Base-by-base conservation (phyloP, 768 basidiomycete genomes). In the Gymnopilus junonius region DNA sequence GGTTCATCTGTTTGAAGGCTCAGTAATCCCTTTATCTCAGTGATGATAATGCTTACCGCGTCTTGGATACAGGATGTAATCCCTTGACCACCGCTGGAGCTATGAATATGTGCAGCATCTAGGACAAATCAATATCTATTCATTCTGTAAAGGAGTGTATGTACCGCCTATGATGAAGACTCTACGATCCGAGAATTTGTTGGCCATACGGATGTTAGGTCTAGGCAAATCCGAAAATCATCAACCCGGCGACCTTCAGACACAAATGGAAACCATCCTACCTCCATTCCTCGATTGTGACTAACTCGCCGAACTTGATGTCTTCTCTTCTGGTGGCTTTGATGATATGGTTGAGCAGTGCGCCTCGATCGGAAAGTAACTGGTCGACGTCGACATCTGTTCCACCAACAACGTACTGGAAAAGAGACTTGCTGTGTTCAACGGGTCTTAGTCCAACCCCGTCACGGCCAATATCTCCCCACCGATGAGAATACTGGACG, bases 161-260 rank as follows among this genome's bases (percentile, higher is more conserved):
- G 58, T 58, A 80, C 83, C 83, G 58, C 84, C 84, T 37, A 69
- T 76, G 31, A 84, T 58, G 61, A 84, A 82, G 15, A 77, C 80
- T 12, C 81, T 74, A 1, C 81, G 82, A 11, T 69, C 59, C 8
- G 69, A 58, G 65, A 85, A 81, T 23, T 72, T 73, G 46, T 83
- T 66, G 0, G 74, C 78, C 80, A 82, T 82, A 14, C 84, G 74
- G 3, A 64, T 43, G 37, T 57, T 64, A 10, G 43, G 34, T n/a
- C 63, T 64, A 37, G 15, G 34, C 32, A 55, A 8, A n/a, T 8
- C n/a, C n/a, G n/a, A 8, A 15, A 23, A 20, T 3, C 17, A 10
- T 55, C 1, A 20, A 15, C 6, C 5, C 21, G n/a, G n/a, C n/a
- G n/a, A n/a, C n/a, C n/a, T n/a, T 39, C 25, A 39, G 4, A n/a